Evolutionary conservation across 2,329 filamentous ascomycete species (phyloP), one percentile per base, ranked within the genome.

Genomic region (Cadophora gregata): DNA sequence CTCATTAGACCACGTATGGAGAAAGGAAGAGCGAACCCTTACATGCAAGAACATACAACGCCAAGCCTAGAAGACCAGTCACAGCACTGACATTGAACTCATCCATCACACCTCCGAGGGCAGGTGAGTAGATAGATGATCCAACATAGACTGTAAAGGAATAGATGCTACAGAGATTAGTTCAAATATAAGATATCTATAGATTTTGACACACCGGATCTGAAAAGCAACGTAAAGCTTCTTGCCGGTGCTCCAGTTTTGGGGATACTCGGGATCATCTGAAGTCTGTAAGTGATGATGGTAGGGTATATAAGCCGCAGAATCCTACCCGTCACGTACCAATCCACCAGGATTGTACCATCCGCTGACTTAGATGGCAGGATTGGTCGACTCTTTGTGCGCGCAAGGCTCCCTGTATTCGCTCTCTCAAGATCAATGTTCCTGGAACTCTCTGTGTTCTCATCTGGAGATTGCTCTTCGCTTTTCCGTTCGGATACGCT

Each of bases 41-140:
- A 64, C 55, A 86, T 1, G 84, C 87, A 0, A 88, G 76, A 1
- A 90, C 86, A 73, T 88, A 90, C 64, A 90, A 80, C 0, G 85
- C 81, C 7, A 90, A 78, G 0, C 86, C 86, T 0, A 89, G 79
- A 0, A 83, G 82, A 2, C 85, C 85, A 14, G 81, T 79, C 8
- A 84, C 78, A 29, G 80, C 73, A 42, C 80, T 79, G 47, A 89
- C 85, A 24, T 80, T 80, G 69, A 89, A 90, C 10, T 79, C 76
- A 16, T 78, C 70, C 77, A 64, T 66, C 25, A 90, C 79, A 7
- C 83, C 83, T 45, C 75, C 73, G 27, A 77, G 76, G 10, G 80
- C 81, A 12, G 81, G 75, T 1, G 80, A 80, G 71, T 82, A 83
- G 67, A 83, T 82, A 62, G 81, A 60, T 3, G 79, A 79, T 7